Evolutionary conservation across 164 flowering plant species (phyloP).

Genomic region (Buxus sempervirens): DNA sequence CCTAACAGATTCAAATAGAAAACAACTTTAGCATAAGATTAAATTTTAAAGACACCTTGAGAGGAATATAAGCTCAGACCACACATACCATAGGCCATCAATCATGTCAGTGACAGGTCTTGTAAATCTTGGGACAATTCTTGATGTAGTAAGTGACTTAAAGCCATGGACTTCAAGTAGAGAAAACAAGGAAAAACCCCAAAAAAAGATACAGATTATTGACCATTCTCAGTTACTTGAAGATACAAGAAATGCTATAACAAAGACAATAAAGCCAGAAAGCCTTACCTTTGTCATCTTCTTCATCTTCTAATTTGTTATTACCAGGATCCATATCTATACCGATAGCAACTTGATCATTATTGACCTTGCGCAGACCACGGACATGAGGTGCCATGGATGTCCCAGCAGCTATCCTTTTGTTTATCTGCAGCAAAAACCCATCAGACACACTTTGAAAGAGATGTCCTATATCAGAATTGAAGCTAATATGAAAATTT

Average conservation of each 20-base stretch:
- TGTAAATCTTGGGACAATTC: conserved; percentile 79
- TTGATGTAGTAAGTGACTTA: conserved; percentile 87
- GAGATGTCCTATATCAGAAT: background rate
- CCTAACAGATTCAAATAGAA: conserved; percentile 38
- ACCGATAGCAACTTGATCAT: conserved; percentile 86
- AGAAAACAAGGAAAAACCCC: conserved; percentile 7
- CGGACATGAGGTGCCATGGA: conserved; percentile 70
- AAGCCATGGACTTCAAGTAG: conserved; percentile 75
- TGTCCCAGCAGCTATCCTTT: conserved; percentile 51
- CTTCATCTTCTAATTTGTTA: conserved; percentile 62
- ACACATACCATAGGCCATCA: conserved; percentile 86
- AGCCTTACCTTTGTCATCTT: conserved; percentile 87
- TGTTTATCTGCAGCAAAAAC: conserved; percentile 49
- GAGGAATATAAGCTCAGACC: background rate
- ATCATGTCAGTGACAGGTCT: conserved; percentile 81
- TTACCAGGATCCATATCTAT: conserved; percentile 59
- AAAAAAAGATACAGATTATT: conserved; percentile 1
- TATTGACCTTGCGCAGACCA: conserved; percentile 71
- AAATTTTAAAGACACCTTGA: background rate
- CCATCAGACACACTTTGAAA: conserved; percentile 1
- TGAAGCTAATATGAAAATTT: background rate
- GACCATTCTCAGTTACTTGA: background rate
- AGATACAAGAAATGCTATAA: background rate
- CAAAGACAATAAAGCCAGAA: background rate
- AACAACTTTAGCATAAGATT: background rate